Conservation (phyloP, 2,329 filamentous ascomycete genomes). For the Diaporthe helianthi region DNA sequence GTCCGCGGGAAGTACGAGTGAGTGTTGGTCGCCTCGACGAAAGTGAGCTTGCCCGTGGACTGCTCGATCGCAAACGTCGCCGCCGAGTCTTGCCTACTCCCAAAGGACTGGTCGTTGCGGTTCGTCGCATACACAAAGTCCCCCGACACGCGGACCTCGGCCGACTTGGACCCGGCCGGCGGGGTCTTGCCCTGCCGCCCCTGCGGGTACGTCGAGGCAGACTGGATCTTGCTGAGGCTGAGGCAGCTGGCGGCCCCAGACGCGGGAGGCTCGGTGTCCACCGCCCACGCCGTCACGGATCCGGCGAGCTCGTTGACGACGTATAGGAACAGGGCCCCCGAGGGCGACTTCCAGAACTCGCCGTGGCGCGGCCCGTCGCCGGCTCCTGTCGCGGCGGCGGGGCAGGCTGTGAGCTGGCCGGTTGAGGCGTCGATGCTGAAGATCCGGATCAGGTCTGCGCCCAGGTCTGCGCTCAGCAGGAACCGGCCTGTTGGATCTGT, state of each 20-base stretch:
- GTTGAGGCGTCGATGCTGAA: constrained; percentile 55
- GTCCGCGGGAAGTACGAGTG: constrained; percentile 68
- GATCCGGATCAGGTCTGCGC: constrained; percentile 61
- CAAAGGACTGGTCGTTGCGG: constrained; percentile 65
- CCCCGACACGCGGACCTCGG: constrained; percentile 59
- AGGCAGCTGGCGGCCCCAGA: constrained; percentile 50
- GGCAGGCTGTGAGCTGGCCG: constrained; percentile 54
- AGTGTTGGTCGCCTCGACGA: constrained; percentile 61
- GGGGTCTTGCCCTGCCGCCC: constrained; percentile 46
- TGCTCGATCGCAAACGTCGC: constrained; percentile 57
- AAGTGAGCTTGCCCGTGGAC: constrained; percentile 55
- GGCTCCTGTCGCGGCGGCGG: constrained; percentile 48
- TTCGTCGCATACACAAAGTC: constrained; percentile 68
- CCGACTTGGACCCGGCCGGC: constrained; percentile 39
- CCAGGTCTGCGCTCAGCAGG: constrained; percentile 59
- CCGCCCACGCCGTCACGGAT: constrained; percentile 56
- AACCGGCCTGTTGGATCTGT: constrained; percentile 57
- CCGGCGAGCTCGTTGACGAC: constrained; percentile 57
- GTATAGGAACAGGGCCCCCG: constrained; percentile 45
- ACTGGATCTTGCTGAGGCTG: constrained; percentile 52
- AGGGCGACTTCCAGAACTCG: constrained; percentile 53
- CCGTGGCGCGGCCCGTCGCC: constrained; percentile 62
- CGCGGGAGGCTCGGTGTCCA: constrained; percentile 51
- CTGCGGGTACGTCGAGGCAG: constrained; percentile 53
- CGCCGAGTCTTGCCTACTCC: constrained; percentile 61